Evolutionary conservation across 2,329 filamentous ascomycete species (phyloP).

Genomic region (Curvularia hawaiiensis): DNA sequence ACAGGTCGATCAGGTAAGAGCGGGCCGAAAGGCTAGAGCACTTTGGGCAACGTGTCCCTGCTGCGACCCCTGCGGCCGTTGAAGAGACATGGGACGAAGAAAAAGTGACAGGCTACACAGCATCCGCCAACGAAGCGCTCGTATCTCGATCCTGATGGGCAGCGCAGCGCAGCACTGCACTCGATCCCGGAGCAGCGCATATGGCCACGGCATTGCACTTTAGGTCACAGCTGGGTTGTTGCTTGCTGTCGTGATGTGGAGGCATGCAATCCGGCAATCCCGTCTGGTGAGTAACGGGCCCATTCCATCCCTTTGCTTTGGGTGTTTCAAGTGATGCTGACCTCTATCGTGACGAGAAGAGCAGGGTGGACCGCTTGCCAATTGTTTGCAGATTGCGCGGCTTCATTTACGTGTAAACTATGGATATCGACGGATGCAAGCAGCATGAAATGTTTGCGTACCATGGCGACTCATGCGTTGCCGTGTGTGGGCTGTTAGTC

Average conservation of each 20-base stretch:
- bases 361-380: constrained; percentile 1
- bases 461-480: constrained; percentile 15
- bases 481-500: constrained; percentile 17
- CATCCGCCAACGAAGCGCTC: constrained; percentile 27
- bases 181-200: constrained; percentile 21
- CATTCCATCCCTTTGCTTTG: constrained; percentile 8
- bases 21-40: constrained; percentile 37
- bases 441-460: constrained; percentile 3
- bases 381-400: constrained; percentile 7
- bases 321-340: constrained; percentile 7
- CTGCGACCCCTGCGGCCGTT: constrained; percentile 35
- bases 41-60: constrained; percentile 16
- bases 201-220: constrained; percentile 22
- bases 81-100: constrained; percentile 32
- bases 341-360: constrained; percentile 1
- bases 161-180: constrained; percentile 12
- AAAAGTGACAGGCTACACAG: constrained; percentile 37
- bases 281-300: constrained; percentile 11
- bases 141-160: constrained; percentile 26
- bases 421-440: constrained; percentile 8
- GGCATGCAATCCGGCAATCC: constrained; percentile 13
- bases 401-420: constrained; percentile 7
- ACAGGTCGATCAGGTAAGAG: constrained; percentile 32
- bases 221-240: constrained; percentile 7
- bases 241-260: constrained; percentile 16